Percentiles rank a stretch among this genome's conserved stretches.
These are phyloP conservation scores for Aspergillus sp. DNA, from an alignment of 2,329 filamentous ascomycete species.

Conservation along the genomic window DNA sequence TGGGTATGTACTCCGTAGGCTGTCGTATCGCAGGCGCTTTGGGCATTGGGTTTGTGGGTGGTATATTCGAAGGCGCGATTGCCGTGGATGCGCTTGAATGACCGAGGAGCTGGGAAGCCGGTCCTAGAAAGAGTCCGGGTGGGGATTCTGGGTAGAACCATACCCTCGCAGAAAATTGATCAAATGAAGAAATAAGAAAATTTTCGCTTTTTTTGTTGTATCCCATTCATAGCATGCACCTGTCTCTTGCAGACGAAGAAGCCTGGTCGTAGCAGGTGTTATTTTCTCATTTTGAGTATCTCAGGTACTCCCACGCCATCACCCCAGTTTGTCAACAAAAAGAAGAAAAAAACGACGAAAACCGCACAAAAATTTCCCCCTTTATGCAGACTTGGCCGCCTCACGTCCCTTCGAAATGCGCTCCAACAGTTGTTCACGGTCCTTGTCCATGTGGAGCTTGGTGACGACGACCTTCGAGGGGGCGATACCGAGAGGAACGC, in stretches of 20 bases:
- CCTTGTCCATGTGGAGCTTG: constrained; percentile 82
- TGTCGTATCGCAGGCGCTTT: too few species aligned
- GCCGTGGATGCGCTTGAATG: too few species aligned
- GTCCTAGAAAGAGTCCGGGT: not conserved
- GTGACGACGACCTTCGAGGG: constrained; percentile 96
- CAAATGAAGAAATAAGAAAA: not conserved
- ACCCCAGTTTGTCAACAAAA: constrained; percentile 9
- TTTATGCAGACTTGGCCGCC: constrained; percentile 5
- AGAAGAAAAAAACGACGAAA: constrained; percentile 38
- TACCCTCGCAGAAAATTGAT: not conserved
- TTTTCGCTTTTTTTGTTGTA: constrained; percentile 4
- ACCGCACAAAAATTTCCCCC: constrained; percentile 1
- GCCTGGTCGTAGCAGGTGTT: constrained; percentile 12
- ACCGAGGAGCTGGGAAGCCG: too few species aligned
- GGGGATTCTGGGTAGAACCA: not conserved
- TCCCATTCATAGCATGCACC: constrained; percentile 15
- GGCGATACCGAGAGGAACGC: constrained; percentile 87
- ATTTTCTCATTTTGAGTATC: constrained; percentile 13
- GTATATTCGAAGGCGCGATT: too few species aligned
- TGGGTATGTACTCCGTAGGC: too few species aligned
- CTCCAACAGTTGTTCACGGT: constrained; percentile 43
- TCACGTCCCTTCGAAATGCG: constrained; percentile 39
- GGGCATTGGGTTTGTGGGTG: too few species aligned
- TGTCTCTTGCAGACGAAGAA: constrained; percentile 5
- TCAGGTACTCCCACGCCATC: constrained; percentile 12